Evolutionary conservation across 2,329 filamentous ascomycete species (phyloP).

Genomic region (Coniochaeta sp.): DNA sequence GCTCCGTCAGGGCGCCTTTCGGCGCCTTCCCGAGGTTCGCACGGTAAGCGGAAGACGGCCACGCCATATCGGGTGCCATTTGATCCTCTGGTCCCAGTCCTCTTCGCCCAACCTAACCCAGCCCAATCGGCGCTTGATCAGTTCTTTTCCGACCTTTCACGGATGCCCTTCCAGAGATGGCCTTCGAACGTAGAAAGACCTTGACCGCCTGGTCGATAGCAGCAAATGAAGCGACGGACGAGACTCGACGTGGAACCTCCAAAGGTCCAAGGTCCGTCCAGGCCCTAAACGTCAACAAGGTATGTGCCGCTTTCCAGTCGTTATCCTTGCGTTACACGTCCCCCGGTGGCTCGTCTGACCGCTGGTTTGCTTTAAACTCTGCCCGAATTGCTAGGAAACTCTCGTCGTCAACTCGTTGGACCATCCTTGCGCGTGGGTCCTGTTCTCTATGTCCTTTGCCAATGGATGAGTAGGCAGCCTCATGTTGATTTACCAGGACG

Average conservation of each 20-base stretch:
- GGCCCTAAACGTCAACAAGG: background rate
- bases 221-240: background rate
- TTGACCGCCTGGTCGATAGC: background rate
- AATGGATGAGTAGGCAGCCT: background rate
- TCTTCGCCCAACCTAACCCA: too few species aligned
- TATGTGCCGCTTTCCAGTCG: background rate
- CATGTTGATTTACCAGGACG: background rate
- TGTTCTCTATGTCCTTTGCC: background rate
- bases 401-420: background rate
- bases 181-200: background rate
- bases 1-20: too few species aligned
- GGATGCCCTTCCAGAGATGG: background rate
- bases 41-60: too few species aligned
- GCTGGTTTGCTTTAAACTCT: background rate
- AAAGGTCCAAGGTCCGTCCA: background rate
- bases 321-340: background rate
- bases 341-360: background rate
- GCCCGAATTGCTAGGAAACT: background rate
- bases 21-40: too few species aligned
- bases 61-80: too few species aligned
- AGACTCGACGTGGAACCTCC: background rate
- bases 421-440: background rate
- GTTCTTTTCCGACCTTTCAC: too few species aligned
- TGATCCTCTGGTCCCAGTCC: too few species aligned
- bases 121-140: too few species aligned